Evolutionary conservation across 1,284 basidiomycete species (phyloP), one percentile per base, ranked within the genome.

Genomic region (Rhizoctonia solani): DNA sequence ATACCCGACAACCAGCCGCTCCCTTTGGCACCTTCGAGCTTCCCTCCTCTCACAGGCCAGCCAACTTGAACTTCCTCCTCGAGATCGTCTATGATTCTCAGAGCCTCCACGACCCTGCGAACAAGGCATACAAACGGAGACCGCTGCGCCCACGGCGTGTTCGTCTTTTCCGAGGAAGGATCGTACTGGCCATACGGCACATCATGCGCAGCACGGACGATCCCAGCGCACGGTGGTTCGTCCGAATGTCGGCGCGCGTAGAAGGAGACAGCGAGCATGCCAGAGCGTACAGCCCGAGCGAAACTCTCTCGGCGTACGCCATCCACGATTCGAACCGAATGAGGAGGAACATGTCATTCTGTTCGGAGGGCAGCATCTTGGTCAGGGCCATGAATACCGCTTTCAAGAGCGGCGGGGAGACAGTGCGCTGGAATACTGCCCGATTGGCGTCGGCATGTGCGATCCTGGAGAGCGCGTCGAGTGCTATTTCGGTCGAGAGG

Each of bases 251-350:
- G 63, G 81, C 77, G 77, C 96, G 93, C 68, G 94, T 75, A 32
- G 81, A 77, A 1, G 87, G 86, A 0, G 93, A 84, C 3, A 93
- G 85, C 53, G 96, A 81, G 81, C 95, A 98, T 6, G 89, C 87
- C 68, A 98, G 79, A 37, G 89, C 88, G 79, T 97, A 98, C 42
- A 97, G 83, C 16, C 85, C 85, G 81, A 95, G 85, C 21, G 90
- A 82, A 47, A 85, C 79, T 69, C 90, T 88, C 79, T 96, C 93
- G 70, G 90, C 78, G 76, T 93, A 91, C 44, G 87, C 85, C 49
- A 95, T 77, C 84, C 91, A 92, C 21, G 81, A 73, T 69, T 83
- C 81, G 37, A 70, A 88, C 79, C 54, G 81, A 68, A 78, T 75
- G 73, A 87, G 77, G 69, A 93, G 78, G 70, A 86, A 82, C 73